These are phyloP conservation scores for Cenchrus fungigraminus DNA, from an alignment of 176 grass and related monocot genomes.

Conservation along the genomic window DNA sequence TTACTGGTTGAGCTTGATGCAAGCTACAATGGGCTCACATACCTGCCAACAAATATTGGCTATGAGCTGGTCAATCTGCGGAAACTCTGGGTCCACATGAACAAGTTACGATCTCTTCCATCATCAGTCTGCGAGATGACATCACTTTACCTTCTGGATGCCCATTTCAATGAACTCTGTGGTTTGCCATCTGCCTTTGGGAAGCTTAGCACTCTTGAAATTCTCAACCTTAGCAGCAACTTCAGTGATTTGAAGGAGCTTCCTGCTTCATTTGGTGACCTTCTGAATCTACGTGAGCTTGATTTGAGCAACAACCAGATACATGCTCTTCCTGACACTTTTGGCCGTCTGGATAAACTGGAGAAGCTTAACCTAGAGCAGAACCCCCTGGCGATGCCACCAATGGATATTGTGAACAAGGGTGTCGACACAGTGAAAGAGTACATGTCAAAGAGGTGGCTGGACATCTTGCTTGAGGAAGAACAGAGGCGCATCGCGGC, in stretches of 20 bases:
- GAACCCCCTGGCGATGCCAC: slow-evolving; percentile 73
- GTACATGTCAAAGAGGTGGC: slow-evolving; percentile 73
- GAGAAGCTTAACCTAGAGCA: slow-evolving; percentile 91
- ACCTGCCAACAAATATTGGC: slow-evolving; percentile 90
- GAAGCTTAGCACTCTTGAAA: slow-evolving; percentile 78
- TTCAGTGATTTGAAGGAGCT: slow-evolving; percentile 88
- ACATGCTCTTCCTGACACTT: slow-evolving; percentile 76
- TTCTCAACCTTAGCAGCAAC: slow-evolving; percentile 83
- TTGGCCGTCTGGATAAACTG: slow-evolving; percentile 72
- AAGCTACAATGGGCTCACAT: slow-evolving; percentile 82
- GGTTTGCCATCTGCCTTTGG: slow-evolving; percentile 76
- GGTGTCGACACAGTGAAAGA: slow-evolving; percentile 68
- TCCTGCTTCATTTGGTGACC: slow-evolving; percentile 72
- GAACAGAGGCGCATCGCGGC: slow-evolving; percentile 59
- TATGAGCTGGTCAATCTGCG: slow-evolving; percentile 73
- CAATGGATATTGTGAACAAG: slow-evolving; percentile 55
- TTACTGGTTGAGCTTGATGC: slow-evolving; percentile 79
- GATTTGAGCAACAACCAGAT: slow-evolving; percentile 98
- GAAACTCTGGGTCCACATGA: slow-evolving; percentile 76
- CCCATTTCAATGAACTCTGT: slow-evolving; percentile 86
- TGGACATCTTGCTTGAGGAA: slow-evolving; percentile 67
- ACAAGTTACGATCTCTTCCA: slow-evolving; percentile 85
- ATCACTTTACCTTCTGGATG: slow-evolving; percentile 69
- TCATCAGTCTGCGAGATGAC: slow-evolving; percentile 82
- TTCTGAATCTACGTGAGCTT: slow-evolving; percentile 79